Conservation (phyloP, 202 grass and related monocot genomes). For the Panicum hallii region DNA sequence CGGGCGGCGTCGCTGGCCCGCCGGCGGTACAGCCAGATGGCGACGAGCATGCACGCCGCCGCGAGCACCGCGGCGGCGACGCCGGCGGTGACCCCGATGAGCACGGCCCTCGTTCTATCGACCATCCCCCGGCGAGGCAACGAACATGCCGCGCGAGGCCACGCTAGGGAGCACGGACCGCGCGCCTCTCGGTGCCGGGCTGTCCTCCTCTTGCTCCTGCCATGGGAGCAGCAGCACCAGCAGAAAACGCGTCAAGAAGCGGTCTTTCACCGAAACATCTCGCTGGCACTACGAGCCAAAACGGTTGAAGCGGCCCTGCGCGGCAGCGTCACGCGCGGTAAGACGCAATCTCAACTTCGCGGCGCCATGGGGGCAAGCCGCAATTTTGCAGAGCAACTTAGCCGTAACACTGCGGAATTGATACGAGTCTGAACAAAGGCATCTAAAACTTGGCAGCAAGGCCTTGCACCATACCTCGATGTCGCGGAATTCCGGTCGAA, state of each 20-base stretch:
- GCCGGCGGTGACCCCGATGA: slow-evolving; percentile 62
- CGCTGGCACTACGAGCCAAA: slow-evolving; percentile 9
- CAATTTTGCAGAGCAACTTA: background rate
- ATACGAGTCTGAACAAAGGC: background rate
- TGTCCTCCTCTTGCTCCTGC: slow-evolving; percentile 12
- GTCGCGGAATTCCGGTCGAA: background rate
- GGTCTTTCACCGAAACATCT: background rate
- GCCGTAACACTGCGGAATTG: background rate
- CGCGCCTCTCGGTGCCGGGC: background rate
- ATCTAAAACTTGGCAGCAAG: slow-evolving; percentile 14
- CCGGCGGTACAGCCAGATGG: slow-evolving; percentile 64
- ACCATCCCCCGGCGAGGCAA: slow-evolving; percentile 57
- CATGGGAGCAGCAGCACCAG: slow-evolving; percentile 17
- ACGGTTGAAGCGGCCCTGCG: background rate
- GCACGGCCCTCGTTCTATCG: slow-evolving; percentile 26
- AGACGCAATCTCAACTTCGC: slow-evolving; percentile 5
- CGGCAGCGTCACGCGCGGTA: slow-evolving; percentile 2
- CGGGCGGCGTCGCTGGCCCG: slow-evolving; percentile 31
- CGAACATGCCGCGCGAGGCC: slow-evolving; percentile 55
- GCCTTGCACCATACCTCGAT: slow-evolving; percentile 32
- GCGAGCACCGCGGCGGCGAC: slow-evolving; percentile 51
- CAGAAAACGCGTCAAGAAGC: slow-evolving; percentile 34
- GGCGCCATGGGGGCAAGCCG: background rate
- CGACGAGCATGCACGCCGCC: slow-evolving; percentile 53
- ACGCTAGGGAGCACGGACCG: background rate